Evolutionary conservation across 176 grass and related monocot species (phyloP), one percentile per base, ranked within the genome.

Genomic region (Rhipidocladum racemiflorum): DNA sequence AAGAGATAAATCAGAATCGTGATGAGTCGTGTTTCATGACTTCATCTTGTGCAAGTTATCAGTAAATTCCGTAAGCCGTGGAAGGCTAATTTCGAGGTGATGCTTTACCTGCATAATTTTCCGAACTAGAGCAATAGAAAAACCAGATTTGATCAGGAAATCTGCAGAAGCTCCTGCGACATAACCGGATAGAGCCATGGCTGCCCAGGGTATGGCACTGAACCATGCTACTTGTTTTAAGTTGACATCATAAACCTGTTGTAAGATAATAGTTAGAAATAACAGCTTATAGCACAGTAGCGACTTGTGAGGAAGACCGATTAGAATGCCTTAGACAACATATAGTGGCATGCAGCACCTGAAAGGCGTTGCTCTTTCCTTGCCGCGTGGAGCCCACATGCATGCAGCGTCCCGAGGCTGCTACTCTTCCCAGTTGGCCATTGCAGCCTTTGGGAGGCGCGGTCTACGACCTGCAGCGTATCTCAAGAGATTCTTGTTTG

Each of bases 181-280:
- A 53, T 97, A 97, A 82, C 95, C 92, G 39, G 95, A 97, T 50
- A 97, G 72, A 28, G 95, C 95, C 92, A 97, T 97, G 13, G 89
- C 92, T 42, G 73, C 92, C 90, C 90, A 97, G 69, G 95, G 95
- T 84, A 92, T 88, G 65, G 95, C 95, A n/a, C 95, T 97, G 86
- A 97, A 97, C 95, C 95, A 97, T 51, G 95, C 95, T 59, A 92
- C 95, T 94, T 97, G 95, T 85, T 97, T 97, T 24, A 97, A 66
- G 76, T 97, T 97, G 46, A 94, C 92, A 86, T 89, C 46, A 81
- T 97, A 97, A 87, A 97, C 92, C 95, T 97, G 85, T 85, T 18
- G 55, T 12, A 25, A 72, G 65, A 84, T 18, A 56, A 60, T 25
- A 35, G 57, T 82, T 3, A 87, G 64, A 60, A 81, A 66, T 39